Base-by-base conservation (phyloP, 139 green algal species). In the Picochlorum sp. region DNA sequence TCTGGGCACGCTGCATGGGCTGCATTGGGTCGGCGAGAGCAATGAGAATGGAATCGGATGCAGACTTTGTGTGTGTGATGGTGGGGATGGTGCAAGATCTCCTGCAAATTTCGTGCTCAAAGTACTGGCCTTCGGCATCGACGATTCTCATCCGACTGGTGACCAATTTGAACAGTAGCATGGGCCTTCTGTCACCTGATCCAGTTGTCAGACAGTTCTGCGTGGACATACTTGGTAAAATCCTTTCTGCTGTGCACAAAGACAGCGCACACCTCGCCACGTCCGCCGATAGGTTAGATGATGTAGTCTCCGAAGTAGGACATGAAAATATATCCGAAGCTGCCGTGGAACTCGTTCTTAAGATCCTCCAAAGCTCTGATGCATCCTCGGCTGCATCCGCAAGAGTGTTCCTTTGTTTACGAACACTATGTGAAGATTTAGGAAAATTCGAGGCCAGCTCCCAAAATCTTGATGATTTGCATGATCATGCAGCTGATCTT, bases 51-150 rank as follows among this genome's bases (percentile, higher is more conserved):
- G 77, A 90, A 45, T 61, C 47, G 4, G 71, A 80, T 38, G 10
- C 51, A 3, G 83, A 91, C 49, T 51, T 85, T 5, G 70, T 72
- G n/a, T 56, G 60, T 2, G 61, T 85, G 30, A 38, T 88, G 38
- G 74, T 86, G 31, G 66, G 72, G 10, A 58, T 92, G n/a, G 41
- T 88, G 13, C 45, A 63, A 67, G 85, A 92, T 49, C 51, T 94
- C 31, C 67, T 88, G 45, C 63, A 66, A 1, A 51, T 80, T 30
- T 68, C 80, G 41, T 66, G 60, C 51, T 47, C 79, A 57, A 80
- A 85, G 24, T 77, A 86, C 34, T 95, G 86, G 86, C 87, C 86
- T 2, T 81, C 71, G 2, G 85, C 86, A 6, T 21, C 20, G 15
- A 65, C 82, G 21, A 56, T 92, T 57, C 71, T 95, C 71, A 69